These are phyloP conservation scores for Arthrobotrys megalospora DNA, from an alignment of 2,329 filamentous ascomycete genomes.

Conservation along the genomic window DNA sequence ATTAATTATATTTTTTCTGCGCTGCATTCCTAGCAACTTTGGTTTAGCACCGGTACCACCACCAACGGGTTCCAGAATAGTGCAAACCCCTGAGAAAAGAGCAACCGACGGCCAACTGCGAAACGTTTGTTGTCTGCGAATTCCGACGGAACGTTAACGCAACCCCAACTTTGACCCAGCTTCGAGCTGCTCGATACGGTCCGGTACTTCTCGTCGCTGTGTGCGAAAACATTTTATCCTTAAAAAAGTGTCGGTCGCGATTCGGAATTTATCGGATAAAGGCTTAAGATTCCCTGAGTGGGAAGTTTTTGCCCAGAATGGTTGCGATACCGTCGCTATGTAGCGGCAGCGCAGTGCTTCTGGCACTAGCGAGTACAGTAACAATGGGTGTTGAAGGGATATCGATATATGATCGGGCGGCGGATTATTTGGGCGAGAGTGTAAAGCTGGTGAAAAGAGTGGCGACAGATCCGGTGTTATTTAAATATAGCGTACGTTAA, in stretches of 20 bases:
- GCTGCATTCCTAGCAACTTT: not conserved
- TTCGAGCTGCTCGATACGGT: conserved; percentile 35
- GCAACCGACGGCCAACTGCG: not conserved
- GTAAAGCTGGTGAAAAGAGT: conserved; percentile 45
- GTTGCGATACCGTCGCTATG: conserved; percentile 31
- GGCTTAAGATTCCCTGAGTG: not conserved
- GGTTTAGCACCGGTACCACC: not conserved
- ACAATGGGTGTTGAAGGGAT: conserved; percentile 19
- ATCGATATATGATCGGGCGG: conserved; percentile 38
- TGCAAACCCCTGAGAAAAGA: conserved; percentile 40
- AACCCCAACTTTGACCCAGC: not conserved
- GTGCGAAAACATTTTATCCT: not conserved
- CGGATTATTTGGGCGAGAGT: conserved; percentile 33
- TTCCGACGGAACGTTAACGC: conserved; percentile 17
- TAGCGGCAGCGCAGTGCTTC: conserved; percentile 16
- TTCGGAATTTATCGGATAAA: not conserved
- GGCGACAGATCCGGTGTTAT: conserved; percentile 43
- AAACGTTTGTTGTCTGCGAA: not conserved
- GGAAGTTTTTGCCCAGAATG: conserved; percentile 15
- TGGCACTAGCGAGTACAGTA: conserved; percentile 28
- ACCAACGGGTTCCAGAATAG: conserved; percentile 23
- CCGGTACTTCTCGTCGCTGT: conserved; percentile 1
- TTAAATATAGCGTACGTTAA: conserved; percentile 49
- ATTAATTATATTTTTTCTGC: not conserved
- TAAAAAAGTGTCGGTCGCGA: not conserved